A percentile compares a stretch with the other conserved stretches of the same genome.
phyloP scores from a whole-genome alignment of 2,329 filamentous ascomycete species.

The Alternaria rosae region DNA sequence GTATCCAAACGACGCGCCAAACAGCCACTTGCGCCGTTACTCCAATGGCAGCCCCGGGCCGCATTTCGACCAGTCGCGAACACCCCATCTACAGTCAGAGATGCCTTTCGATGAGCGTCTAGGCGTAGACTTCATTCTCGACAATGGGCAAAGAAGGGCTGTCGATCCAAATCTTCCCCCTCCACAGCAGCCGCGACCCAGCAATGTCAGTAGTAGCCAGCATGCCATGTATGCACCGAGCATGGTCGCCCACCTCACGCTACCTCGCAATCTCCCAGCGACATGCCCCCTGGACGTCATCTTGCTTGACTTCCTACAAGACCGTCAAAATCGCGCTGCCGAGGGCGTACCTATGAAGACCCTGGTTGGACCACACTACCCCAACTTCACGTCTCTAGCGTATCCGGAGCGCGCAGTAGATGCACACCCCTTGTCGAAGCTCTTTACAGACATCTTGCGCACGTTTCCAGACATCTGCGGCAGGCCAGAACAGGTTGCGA shows the following conservation, averaged over 20 bases:
- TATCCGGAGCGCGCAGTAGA: slow-evolving; percentile 70
- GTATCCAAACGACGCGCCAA: slow-evolving; percentile 40
- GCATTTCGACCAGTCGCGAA: slow-evolving; percentile 54
- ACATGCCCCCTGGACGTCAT: slow-evolving; percentile 81
- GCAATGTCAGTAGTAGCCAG: slow-evolving; percentile 31
- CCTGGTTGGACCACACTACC: slow-evolving; percentile 78
- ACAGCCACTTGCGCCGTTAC: slow-evolving; percentile 45
- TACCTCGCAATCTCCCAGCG: slow-evolving; percentile 65
- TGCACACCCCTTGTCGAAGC: slow-evolving; percentile 80
- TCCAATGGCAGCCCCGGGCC: slow-evolving; percentile 47
- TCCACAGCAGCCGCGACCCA: slow-evolving; percentile 48
- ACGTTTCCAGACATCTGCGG: slow-evolving; percentile 81
- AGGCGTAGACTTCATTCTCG: slow-evolving; percentile 75
- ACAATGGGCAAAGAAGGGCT: slow-evolving; percentile 56
- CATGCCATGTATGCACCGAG: slow-evolving; percentile 39
- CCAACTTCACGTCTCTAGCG: slow-evolving; percentile 78
- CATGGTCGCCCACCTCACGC: slow-evolving; percentile 44
- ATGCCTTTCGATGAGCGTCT: slow-evolving; percentile 65
- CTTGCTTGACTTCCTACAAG: slow-evolving; percentile 79
- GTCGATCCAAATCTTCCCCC: slow-evolving; percentile 53
- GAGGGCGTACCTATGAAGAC: slow-evolving; percentile 70
- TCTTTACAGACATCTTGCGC: slow-evolving; percentile 83
- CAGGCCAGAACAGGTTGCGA: slow-evolving; percentile 83
- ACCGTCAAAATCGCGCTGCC: slow-evolving; percentile 70
- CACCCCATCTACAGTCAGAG: slow-evolving; percentile 27